Conservation (phyloP, 306 rosid species). For the Cucumis sativus region Cucumber_9930_V3 NC_026655.2:1810001-1810500, state of each 20-base stretch:
- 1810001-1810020: neutral
- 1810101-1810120: conserved; percentile 8
- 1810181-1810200: neutral
- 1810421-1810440: conserved; percentile 29
- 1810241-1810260: conserved; percentile 53
- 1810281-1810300: neutral
- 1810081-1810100: conserved; percentile 72
- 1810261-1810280: conserved; percentile 42
- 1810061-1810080: conserved; percentile 77
- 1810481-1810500: conserved; percentile 23
- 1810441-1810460: conserved; percentile 32
- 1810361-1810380: conserved; percentile 79
- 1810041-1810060: conserved; percentile 32
- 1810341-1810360: conserved; percentile 10
- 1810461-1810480: conserved; percentile 21
- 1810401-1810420: conserved; percentile 31
- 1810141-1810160: neutral
- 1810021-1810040: neutral
- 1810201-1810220: conserved; percentile 25
- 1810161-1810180: neutral
- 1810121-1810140: conserved; percentile 3
- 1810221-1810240: conserved; percentile 81
- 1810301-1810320: neutral
- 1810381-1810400: conserved; percentile 41
- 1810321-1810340: neutral